Conservation (phyloP, 2,329 filamentous ascomycete species). For the Helotiales sp. region DNA sequence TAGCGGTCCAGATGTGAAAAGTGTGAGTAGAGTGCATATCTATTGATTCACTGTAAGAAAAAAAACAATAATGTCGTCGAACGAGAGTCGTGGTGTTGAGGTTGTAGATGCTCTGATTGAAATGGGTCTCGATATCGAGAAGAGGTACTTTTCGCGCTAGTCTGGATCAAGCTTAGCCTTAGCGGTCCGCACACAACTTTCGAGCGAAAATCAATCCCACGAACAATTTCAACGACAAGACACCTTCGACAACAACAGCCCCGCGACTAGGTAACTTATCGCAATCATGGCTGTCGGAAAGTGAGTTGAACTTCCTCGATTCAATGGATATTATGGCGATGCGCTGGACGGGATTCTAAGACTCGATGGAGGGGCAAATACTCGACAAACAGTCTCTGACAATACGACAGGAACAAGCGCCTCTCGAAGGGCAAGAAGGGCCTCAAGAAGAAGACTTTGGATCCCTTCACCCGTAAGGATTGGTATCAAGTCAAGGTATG, state of each 20-base stretch:
- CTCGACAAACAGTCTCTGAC: slow-evolving; percentile 29
- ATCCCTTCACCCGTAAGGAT: slow-evolving; percentile 98
- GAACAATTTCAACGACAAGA: slow-evolving; percentile 9
- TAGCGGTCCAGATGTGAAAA: too few relatives aligned
- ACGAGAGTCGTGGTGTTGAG: not conserved
- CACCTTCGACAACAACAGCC: slow-evolving; percentile 24
- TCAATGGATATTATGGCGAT: slow-evolving; percentile 2
- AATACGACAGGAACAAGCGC: slow-evolving; percentile 85
- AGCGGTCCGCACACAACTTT: slow-evolving; percentile 9
- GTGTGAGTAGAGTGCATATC: too few relatives aligned
- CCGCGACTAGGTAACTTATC: slow-evolving; percentile 43
- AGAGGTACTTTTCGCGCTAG: slow-evolving; percentile 8
- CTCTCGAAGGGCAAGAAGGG: slow-evolving; percentile 99
- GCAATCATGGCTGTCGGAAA: slow-evolving; percentile 84
- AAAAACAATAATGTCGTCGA: too few relatives aligned
- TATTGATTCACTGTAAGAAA: too few relatives aligned
- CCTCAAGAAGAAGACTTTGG: slow-evolving; percentile 98
- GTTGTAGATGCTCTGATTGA: not conserved
- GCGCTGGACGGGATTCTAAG: slow-evolving; percentile 1
- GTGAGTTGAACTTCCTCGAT: slow-evolving; percentile 45
- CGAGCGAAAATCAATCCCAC: slow-evolving; percentile 1
- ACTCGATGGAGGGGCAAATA: slow-evolving; percentile 23
- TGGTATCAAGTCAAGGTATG: slow-evolving; percentile 96
- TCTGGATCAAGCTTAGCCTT: not conserved
- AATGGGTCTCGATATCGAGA: not conserved